Evolutionary conservation across 192 early-diverging fungal genomes (phyloP), one percentile per base, ranked within the genome.

Genomic region (Coemansia sp.): DNA sequence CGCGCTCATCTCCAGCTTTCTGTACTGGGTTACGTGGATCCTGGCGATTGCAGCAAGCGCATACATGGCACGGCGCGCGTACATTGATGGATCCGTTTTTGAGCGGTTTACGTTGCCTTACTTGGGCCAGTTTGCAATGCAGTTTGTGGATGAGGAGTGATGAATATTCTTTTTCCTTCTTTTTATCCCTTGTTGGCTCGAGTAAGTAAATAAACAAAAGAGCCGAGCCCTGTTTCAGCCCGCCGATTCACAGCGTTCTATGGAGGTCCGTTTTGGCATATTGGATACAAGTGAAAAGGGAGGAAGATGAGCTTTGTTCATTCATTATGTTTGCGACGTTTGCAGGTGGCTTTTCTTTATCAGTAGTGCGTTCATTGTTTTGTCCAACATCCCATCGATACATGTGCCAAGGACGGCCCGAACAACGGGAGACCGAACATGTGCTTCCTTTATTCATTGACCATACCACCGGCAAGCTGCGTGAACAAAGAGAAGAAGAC

Each of bases 121-220:
- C 58, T 63, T 92, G 60, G 92, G 92, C 13, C 69, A 65, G 46
- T 65, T 90, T 45, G 91, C 91, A 9, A 64, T 77, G 38, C 71
- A 86, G 62, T 89, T 88, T 79, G 89, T 91, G 3, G 90, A 93
- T 68, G 79, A 69, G 42, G 91, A 93, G 72, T 93, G 84, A 38
- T 4, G 25, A 25, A 25, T 2, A 25, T 25, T 25, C 25, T 25
- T 2, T 25, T 25, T 25, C 25, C 2, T 25, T 25, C 25, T 25
- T 25, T 25, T 25, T 25, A 25, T 25, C 25, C 2, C 25, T 25
- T 25, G 25, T 25, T 25, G 25, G 25, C 25, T 25, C 25, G 25
- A 25, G 25, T 25, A 25, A 25, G 25, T 25, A 25, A 25, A 25
- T 25, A 25, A 25, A 25, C 25, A 25, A 25, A 25, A 25, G 2